phyloP scores from a whole-genome alignment of 148 eudicot genomes.

The Nepenthes mirabilis region DNA sequence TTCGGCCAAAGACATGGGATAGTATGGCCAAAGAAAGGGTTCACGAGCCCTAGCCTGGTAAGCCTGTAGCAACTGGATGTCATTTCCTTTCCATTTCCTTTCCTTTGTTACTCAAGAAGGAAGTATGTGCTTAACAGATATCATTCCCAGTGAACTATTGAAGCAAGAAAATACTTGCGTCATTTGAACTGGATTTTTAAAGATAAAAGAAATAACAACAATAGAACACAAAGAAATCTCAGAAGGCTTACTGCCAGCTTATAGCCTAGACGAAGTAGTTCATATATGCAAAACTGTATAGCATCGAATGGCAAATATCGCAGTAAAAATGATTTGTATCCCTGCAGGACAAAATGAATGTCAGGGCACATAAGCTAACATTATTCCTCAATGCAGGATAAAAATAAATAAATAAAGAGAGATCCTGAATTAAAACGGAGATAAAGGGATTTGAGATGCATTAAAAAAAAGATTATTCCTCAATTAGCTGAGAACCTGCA shows the following conservation, averaged over 20 bases:
- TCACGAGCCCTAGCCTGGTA: too few relatives aligned
- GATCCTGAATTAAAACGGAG: neutral
- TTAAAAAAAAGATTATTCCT: slow-evolving; percentile 1
- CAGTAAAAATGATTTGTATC: slow-evolving; percentile 79
- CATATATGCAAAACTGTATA: slow-evolving; percentile 91
- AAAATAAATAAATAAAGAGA: neutral
- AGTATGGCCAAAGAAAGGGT: too few relatives aligned
- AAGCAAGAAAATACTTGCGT: neutral
- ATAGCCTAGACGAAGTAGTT: slow-evolving; percentile 84
- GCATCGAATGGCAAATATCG: slow-evolving; percentile 98
- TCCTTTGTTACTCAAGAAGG: neutral
- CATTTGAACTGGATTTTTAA: neutral
- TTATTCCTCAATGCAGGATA: neutral
- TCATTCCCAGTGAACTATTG: neutral
- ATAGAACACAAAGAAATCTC: neutral
- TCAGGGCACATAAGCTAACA: neutral
- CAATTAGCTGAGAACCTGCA: too few relatives aligned
- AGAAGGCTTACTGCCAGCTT: slow-evolving; percentile 58
- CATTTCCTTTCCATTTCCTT: too few relatives aligned
- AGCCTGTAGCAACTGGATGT: too few relatives aligned
- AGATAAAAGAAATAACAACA: neutral
- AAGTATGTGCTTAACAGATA: neutral
- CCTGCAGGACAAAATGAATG: slow-evolving; percentile 31
- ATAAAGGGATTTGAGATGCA: neutral
- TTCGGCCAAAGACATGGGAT: too few relatives aligned